Base-by-base conservation (phyloP, 2,329 filamentous ascomycete genomes). In the Penicillium sp. region DNA sequence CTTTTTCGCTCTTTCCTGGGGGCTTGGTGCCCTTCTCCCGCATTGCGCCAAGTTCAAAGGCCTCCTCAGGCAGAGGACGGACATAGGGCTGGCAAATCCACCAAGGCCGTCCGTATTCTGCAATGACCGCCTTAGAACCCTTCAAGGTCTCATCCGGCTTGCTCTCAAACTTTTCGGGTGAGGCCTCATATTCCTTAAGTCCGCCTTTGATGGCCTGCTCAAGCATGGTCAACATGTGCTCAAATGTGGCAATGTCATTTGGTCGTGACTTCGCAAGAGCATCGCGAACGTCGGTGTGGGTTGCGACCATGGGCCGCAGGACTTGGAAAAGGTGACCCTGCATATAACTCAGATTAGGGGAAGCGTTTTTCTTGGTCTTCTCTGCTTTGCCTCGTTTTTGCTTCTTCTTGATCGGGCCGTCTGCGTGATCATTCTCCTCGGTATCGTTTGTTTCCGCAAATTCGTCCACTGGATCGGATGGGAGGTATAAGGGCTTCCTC, bases 251-350 rank as follows among this genome's bases (percentile, higher is more conserved):
- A 50, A 97, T 84, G 62, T 96, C 88, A 34, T 89, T 88, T 0
- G 84, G 79, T 18, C 82, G 77, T 14, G 81, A 83, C 56, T 80
- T 80, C 0, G 90, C 92, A 2, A 99, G 81, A n/a, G 87, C 84
- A 69, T 97, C 91, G 31, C 94, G 85, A 31, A 97, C 86, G 61
- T 94, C 83, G 22, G 90, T 92, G 73, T 97, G 89, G 57, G 81
- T 83, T 2, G 86, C 80, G 32, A 99, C 86, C 22, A 97, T 83
- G 31, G 93, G 87, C 14, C 93, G 84, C 21, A 97, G 82, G 24
- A 99, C 83, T 71, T 96, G 89, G 79, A 99, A 99, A 41, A 97
- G 83, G 72, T 99, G 94, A 0, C 91, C 86, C 72, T 97, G 92
- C 81, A 97, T 90, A 32, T 86, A 86, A 10, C 83, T 80, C 45